Percentiles rank a stretch among this genome's conserved stretches.
Evolutionary conservation across 1,284 basidiomycete genomes (phyloP).

Genomic region (Tremellales sp.): DNA sequence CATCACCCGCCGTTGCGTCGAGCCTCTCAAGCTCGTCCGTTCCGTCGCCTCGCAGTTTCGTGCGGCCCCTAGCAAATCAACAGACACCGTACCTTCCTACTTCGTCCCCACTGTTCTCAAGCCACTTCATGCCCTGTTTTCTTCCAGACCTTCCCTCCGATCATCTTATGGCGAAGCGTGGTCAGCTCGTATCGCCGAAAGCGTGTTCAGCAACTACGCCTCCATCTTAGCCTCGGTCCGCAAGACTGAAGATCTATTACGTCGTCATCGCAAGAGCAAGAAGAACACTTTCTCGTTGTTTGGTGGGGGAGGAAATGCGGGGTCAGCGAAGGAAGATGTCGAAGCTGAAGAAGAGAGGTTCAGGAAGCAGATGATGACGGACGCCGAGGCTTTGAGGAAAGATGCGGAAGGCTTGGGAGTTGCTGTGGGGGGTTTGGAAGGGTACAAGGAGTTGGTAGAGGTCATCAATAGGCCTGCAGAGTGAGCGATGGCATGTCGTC

Average conservation of each 20-base stretch:
- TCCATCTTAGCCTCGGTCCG: conserved; percentile 69
- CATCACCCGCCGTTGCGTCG: conserved; percentile 71
- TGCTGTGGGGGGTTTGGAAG: conserved; percentile 53
- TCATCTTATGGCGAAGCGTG: conserved; percentile 57
- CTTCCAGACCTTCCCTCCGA: conserved; percentile 58
- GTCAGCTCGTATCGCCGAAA: conserved; percentile 65
- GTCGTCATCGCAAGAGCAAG: conserved; percentile 78
- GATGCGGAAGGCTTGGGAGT: conserved; percentile 69
- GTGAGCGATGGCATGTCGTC: too few relatives aligned
- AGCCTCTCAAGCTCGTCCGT: conserved; percentile 78
- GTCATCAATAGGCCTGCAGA: conserved; percentile 36
- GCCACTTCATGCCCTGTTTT: conserved; percentile 73
- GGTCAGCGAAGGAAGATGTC: conserved; percentile 50
- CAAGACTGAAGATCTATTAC: conserved; percentile 83
- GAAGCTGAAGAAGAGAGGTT: conserved; percentile 61
- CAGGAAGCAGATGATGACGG: conserved; percentile 75
- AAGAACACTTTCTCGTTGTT: conserved; percentile 70
- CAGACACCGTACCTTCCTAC: conserved; percentile 64
- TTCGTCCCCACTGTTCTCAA: conserved; percentile 77
- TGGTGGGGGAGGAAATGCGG: conserved; percentile 16
- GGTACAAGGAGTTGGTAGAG: conserved; percentile 42
- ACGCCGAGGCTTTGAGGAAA: conserved; percentile 73
- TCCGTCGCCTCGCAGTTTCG: conserved; percentile 81
- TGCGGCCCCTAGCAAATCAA: conserved; percentile 50
- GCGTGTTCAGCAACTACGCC: conserved; percentile 60